Evolutionary conservation across 148 eudicot species (phyloP), one percentile per base, ranked within the genome.

Genomic region (Fallopia convolvulus): DNA sequence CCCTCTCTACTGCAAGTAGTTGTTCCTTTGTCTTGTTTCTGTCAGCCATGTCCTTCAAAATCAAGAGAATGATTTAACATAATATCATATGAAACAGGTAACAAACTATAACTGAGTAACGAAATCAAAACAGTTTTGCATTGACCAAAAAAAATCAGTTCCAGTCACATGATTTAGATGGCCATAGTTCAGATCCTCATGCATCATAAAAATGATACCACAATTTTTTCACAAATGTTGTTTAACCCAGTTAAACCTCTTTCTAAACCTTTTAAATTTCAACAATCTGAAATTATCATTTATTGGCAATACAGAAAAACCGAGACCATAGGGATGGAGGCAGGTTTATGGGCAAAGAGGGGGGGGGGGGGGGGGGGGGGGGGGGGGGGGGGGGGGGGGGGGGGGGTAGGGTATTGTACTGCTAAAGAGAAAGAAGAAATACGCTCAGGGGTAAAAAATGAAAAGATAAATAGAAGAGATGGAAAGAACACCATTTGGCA

Each of bases 1-100:
- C 99, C 91, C 99, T 91, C 85, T 93, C 97, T 87, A 93, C 99
- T 76, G 99, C 99, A 79, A 96, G 78, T 74, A 93, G 82, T 85
- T 96, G 97, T 81, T 96, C 99, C 80, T 88, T 86, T 26, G 98
- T 88, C 86, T 91, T 96, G 39, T 73, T 26, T 77, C 72, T 80
- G 78, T 77, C 84, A 80, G 63, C 78, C 60, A 79, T 73, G 10
- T 86, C 94, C 99, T 96, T 82, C n/a, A 23, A 50, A 49, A 80
- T 40, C 72, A 77, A 49, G 46, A 76, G 75, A 47, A 44, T 30
- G 66, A 30, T 0, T 63, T 23, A 3, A 40, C 14, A 32, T 30
- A 61, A 3, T 30, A 26, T 12, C 33, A 61, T 61, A 39, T 30
- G 30, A 61, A 21, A 61, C 36, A 26, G 15, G 30, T 13, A 26